A percentile compares a stretch with the other conserved stretches of the same genome.
phyloP scores from a whole-genome alignment of 805 yeast genomes.

The Cyberlindnera xylosilytica region DNA sequence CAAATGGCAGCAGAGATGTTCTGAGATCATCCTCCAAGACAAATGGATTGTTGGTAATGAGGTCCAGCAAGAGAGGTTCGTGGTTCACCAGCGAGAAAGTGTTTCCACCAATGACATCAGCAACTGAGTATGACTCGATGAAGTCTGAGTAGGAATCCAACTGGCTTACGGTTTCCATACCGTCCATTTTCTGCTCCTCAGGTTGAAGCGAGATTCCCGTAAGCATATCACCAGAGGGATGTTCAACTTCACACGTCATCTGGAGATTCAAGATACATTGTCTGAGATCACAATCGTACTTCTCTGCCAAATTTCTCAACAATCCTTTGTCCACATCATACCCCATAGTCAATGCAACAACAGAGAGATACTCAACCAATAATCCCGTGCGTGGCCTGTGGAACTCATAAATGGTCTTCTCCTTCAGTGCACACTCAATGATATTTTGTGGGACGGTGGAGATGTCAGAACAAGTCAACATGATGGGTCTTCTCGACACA shows the following conservation, averaged over 20 bases:
- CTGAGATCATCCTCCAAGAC: constrained; percentile 33
- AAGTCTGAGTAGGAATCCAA: neutral
- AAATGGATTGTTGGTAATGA: constrained; percentile 33
- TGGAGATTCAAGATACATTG: constrained; percentile 45
- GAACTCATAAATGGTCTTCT: constrained; percentile 37
- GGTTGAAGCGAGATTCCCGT: neutral
- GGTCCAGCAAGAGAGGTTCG: constrained; percentile 28
- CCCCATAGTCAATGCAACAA: constrained; percentile 36
- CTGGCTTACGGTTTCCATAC: no score
- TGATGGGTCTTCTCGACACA: constrained; percentile 64
- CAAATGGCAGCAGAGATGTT: constrained; percentile 36
- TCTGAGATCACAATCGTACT: constrained; percentile 41
- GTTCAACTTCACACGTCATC: constrained; percentile 30
- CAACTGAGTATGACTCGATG: constrained; percentile 14
- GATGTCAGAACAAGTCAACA: constrained; percentile 58
- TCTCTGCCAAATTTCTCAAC: constrained; percentile 29
- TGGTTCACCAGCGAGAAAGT: constrained; percentile 16
- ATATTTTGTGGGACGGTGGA: constrained; percentile 46
- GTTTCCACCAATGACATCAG: constrained; percentile 13
- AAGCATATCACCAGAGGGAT: neutral
- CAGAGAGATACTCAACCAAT: constrained; percentile 38
- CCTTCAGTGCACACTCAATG: constrained; percentile 42
- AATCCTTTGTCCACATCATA: constrained; percentile 31
- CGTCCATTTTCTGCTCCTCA: neutral
- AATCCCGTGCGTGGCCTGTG: constrained; percentile 17